Evolutionary conservation across 1,284 basidiomycete genomes (phyloP).

Genomic region (Neonothopanus nambi): DNA sequence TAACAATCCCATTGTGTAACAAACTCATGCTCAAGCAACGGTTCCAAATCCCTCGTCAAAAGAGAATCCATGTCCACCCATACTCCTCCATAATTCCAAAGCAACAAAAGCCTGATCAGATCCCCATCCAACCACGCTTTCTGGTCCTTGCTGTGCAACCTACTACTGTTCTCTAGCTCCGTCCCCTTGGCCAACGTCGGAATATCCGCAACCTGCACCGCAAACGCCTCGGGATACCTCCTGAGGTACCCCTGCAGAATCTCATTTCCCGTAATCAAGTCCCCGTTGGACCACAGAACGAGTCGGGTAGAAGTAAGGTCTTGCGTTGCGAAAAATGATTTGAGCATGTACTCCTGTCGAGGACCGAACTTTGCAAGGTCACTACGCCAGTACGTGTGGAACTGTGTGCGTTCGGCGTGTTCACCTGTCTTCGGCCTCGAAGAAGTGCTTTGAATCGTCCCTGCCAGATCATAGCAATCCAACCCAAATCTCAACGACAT

Average conservation of each 20-base stretch:
- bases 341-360: conserved; percentile 85
- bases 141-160: conserved; percentile 64
- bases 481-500: conserved; percentile 73
- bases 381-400: conserved; percentile 89
- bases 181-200: conserved; percentile 71
- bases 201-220: conserved; percentile 70
- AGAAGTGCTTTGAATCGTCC: conserved; percentile 57
- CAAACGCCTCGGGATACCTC: conserved; percentile 70
- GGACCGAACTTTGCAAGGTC: conserved; percentile 78
- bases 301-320: conserved; percentile 63
- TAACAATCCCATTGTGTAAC: conserved; percentile 97
- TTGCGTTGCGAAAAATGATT: conserved; percentile 90
- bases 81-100: conserved; percentile 89
- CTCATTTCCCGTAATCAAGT: conserved; percentile 52
- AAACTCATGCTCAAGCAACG: conserved; percentile 88
- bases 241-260: conserved; percentile 63
- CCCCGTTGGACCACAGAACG: conserved; percentile 88
- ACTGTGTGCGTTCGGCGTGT: conserved; percentile 55
- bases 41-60: conserved; percentile 79
- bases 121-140: conserved; percentile 95
- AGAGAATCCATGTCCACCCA: conserved; percentile 97
- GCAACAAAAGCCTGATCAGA: conserved; percentile 77
- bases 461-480: conserved; percentile 88
- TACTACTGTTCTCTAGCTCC: conserved; percentile 61
- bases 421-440: conserved; percentile 28